A percentile compares a stretch with the other conserved stretches of the same genome.
These are phyloP conservation scores for Paramecium bursaria DNA, from an alignment of 73 alveolate species.

Conservation along the genomic window DNA sequence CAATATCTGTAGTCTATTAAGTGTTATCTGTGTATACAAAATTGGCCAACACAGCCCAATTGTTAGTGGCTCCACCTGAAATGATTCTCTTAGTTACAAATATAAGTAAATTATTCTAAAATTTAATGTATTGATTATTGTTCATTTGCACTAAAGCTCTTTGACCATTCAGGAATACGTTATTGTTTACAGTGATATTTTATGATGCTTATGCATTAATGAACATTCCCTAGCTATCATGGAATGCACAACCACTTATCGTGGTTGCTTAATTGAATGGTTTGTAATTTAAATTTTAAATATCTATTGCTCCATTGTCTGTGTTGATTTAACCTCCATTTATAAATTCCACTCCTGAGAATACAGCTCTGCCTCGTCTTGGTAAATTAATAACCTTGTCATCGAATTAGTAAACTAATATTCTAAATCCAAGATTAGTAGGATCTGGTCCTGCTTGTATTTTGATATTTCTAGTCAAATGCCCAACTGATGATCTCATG, in stretches of 20 bases:
- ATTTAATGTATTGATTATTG: constrained; percentile 25
- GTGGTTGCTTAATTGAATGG: neutral
- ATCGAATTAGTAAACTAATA: constrained; percentile 38
- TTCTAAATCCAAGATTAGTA: constrained; percentile 61
- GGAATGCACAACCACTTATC: constrained; percentile 62
- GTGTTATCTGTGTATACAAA: constrained; percentile 47
- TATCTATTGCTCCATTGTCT: constrained; percentile 60
- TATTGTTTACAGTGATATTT: constrained; percentile 8
- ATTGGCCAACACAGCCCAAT: constrained; percentile 71
- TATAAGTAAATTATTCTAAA: constrained; percentile 27
- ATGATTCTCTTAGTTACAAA: constrained; percentile 29
- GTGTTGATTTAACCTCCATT: constrained; percentile 70
- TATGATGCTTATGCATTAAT: constrained; percentile 6
- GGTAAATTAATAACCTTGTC: constrained; percentile 21
- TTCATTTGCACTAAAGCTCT: constrained; percentile 42
- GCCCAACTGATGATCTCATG: constrained; percentile 66
- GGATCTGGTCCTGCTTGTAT: constrained; percentile 43
- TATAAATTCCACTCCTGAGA: constrained; percentile 64
- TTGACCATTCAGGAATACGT: constrained; percentile 23
- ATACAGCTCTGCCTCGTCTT: constrained; percentile 56
- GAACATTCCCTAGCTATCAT: constrained; percentile 68
- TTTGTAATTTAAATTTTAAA: constrained; percentile 47
- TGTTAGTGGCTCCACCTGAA: no score
- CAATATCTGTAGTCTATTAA: constrained; percentile 50
- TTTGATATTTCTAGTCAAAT: constrained; percentile 65